phyloP scores from a whole-genome alignment of 805 yeast genomes.

The Debaryomyces maramus region DNA sequence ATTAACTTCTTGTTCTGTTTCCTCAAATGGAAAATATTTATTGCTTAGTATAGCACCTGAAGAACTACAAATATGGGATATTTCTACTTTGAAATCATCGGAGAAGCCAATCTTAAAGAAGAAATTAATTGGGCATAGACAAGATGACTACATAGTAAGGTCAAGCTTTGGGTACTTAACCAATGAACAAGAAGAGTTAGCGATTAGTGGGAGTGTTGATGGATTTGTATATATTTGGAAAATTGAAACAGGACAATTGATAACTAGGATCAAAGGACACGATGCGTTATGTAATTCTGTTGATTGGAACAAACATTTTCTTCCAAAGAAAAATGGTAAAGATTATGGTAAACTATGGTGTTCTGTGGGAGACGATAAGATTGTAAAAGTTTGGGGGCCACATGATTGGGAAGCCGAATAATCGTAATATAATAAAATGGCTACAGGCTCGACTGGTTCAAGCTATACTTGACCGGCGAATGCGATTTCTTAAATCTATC shows the following conservation, averaged over 20 bases:
- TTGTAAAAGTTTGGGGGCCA: conserved; percentile 66
- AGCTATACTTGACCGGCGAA: not conserved
- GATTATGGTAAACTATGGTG: conserved; percentile 61
- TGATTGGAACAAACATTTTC: conserved; percentile 56
- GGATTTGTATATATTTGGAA: conserved; percentile 80
- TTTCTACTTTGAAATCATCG: conserved; percentile 29
- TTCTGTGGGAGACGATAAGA: conserved; percentile 80
- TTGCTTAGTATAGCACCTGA: conserved; percentile 70
- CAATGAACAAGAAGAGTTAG: conserved; percentile 55
- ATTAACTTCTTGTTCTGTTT: conserved; percentile 63
- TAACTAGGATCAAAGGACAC: conserved; percentile 65
- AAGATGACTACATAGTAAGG: conserved; percentile 66
- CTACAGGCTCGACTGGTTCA: not conserved
- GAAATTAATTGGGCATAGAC: conserved; percentile 72
- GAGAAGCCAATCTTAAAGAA: conserved; percentile 52
- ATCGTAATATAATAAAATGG: no score
- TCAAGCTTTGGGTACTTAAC: conserved; percentile 71
- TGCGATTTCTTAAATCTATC: not conserved
- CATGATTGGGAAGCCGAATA: conserved; percentile 9
- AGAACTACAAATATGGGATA: conserved; percentile 82
- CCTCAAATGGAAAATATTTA: conserved; percentile 52
- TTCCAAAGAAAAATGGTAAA: conserved; percentile 15
- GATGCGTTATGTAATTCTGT: conserved; percentile 71
- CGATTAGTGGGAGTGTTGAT: conserved; percentile 84
- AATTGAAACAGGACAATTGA: conserved; percentile 62